Evolutionary conservation across 768 basidiomycete species (phyloP), one percentile per base, ranked within the genome.

Genomic region (Naematelia encephala): DNA sequence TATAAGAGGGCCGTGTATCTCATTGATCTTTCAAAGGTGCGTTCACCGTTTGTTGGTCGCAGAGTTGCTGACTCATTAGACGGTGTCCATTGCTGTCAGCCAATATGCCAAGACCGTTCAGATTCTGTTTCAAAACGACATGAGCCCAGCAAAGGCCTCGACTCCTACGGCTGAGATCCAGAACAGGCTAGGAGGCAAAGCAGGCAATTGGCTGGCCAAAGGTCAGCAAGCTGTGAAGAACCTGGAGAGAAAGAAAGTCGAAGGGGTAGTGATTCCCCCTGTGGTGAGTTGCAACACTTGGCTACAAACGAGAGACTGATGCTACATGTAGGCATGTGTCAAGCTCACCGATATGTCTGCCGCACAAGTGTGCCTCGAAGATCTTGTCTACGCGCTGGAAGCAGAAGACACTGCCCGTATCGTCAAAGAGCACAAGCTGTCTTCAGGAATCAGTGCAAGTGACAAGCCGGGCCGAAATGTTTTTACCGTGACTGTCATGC

Each of bases 171-270:
- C 55, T 4, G 63, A 70, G 23, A 51, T 69, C 13, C 62, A 63
- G 22, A 67, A 61, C 34, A 68, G 59, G 52, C 54, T 67, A 2
- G 70, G 66, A 27, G 67, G 73, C 14, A 77, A 77, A 60, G 74
- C 76, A 3, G 62, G 71, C 2, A 62, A 61, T n/a, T 77, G 76
- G 76, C 57, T 77, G 16, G 76, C 72, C 1, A 77, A 77, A 50
- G 71, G 74, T 25, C 73, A 73, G 56, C 74, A 74, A 43, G 76
- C 74, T 13, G 71, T 76, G 25, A 75, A 75, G 59, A 57, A 44
- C n/a, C 51, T 77, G 10, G 74, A 77, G 46, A 67, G 60, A 57
- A 75, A 74, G 52, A 69, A 68, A 29, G 57, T 67, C 11, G 76
- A 75, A 29, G 72, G 69, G 2, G 75, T 77, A 51, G 44, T 63